Base-by-base conservation (phyloP, 768 basidiomycete genomes). In the Auriscalpium orientale region DNA sequence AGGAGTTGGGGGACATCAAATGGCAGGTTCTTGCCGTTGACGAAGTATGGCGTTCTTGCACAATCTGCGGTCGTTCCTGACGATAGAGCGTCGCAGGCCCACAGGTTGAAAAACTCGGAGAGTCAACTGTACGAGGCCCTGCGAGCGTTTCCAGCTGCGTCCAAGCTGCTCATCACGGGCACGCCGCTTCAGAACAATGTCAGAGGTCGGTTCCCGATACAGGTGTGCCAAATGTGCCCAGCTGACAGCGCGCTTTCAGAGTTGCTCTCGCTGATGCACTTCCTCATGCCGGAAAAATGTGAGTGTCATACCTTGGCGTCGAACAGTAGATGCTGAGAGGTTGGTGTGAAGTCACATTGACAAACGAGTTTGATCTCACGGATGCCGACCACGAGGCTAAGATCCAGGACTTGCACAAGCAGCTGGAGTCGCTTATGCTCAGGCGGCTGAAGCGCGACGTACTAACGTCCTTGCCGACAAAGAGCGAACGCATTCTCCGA, bases 101-200 rank as follows among this genome's bases (percentile, higher is more conserved):
- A 99, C 74, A 91, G 97, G 15, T 71, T 99, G 63, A 99, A 99
- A 78, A 98, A 99, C 71, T 91, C 90, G 54, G 97, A 98, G 70
- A 92, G 91, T 63, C 95, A 98, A 73, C 70, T 99, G 53, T 98
- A 98, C 71, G 93, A 98, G 68, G 95, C 95, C 5, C 77, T 99
- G 54, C 79, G 83, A 65, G 82, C 89, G 59, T 99, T 98, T 75
- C 80, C 84, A 48, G 87, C 93, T 46, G 87, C 89, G 4, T 93
- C 90, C 38, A 94, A 95, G 73, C 79, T 99, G 55, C 83, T 99
- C 64, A 98, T 99, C 68, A 99, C 97, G 1, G 97, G 97, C 15
- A 99, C 97, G 2, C 97, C 97, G 22, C 76, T 99, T 54, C 97
- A 99, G 71, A 99, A 99, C 75, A 99, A 97, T 67, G 95, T 99